Evolutionary conservation across 106 monocot genomes (phyloP).

Genomic region (Acorus gramineus): DNA sequence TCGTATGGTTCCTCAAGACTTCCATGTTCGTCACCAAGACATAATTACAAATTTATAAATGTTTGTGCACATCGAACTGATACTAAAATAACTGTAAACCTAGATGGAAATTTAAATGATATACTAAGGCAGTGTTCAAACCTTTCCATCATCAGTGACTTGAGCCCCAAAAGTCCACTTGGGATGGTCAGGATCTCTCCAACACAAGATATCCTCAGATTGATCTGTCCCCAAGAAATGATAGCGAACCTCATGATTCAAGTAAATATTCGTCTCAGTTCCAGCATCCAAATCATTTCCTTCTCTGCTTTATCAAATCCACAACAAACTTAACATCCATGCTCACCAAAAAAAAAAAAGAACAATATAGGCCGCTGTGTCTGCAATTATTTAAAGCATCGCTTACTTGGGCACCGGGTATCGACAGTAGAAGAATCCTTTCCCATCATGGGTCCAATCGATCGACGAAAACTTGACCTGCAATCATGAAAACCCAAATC

Average conservation of each 20-base stretch:
- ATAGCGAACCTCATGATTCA: slow-evolving; percentile 81
- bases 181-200: slow-evolving; percentile 76
- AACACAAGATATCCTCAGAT: slow-evolving; percentile 85
- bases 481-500: background rate
- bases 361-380: background rate
- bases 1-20: too few relatives aligned
- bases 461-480: slow-evolving; percentile 91
- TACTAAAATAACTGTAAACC: background rate
- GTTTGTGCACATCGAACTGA: background rate
- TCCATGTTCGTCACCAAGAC: too few relatives aligned
- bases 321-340: background rate
- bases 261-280: slow-evolving; percentile 76
- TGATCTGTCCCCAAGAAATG: slow-evolving; percentile 90
- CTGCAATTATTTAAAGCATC: too few relatives aligned
- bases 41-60: too few relatives aligned
- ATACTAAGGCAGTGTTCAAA: slow-evolving; percentile 6
- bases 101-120: background rate
- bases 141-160: slow-evolving; percentile 84
- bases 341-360: background rate
- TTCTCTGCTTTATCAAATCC: slow-evolving; percentile 23
- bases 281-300: slow-evolving; percentile 61
- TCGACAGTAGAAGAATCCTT: slow-evolving; percentile 91
- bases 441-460: slow-evolving; percentile 83
- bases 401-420: slow-evolving; percentile 83
- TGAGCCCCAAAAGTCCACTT: slow-evolving; percentile 38